Percentiles rank a stretch among this genome's conserved stretches.
phyloP scores from a whole-genome alignment of 257 asterid species.

The Scutellaria galericulata region DNA sequence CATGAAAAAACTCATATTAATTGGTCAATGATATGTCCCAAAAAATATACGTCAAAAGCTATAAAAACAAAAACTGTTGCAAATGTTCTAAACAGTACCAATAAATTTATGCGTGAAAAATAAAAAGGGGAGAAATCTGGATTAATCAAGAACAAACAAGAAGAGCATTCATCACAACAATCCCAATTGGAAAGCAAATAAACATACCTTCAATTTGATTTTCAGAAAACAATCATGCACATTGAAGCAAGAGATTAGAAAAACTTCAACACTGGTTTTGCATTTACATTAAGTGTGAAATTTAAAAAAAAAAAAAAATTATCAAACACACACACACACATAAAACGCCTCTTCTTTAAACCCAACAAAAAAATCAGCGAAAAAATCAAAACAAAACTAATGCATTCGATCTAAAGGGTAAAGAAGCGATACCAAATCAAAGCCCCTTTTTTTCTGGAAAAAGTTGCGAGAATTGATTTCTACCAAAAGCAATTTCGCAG shows the following conservation, averaged over 20 bases:
- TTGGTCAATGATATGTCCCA: background rate
- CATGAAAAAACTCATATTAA: background rate
- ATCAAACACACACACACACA: background rate
- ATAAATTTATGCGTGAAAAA: background rate
- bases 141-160: background rate
- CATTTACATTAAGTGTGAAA: background rate
- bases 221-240: constrained; percentile 14
- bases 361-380: background rate
- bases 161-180: constrained; percentile 1
- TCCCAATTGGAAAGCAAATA: background rate
- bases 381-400: background rate
- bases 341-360: background rate
- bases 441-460: background rate
- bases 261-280: background rate
- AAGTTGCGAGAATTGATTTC: background rate
- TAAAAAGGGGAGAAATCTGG: background rate
- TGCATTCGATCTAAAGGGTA: constrained; percentile 1
- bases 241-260: background rate
- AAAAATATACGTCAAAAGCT: constrained; percentile 16
- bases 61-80: background rate
- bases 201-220: background rate
- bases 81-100: no score
- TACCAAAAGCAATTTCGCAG: background rate
- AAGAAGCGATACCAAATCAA: constrained; percentile 10
- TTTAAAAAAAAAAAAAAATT: background rate